Evolutionary conservation across 2,329 filamentous ascomycete species (phyloP).

Genomic region (Arachnopeziza araneosa): DNA sequence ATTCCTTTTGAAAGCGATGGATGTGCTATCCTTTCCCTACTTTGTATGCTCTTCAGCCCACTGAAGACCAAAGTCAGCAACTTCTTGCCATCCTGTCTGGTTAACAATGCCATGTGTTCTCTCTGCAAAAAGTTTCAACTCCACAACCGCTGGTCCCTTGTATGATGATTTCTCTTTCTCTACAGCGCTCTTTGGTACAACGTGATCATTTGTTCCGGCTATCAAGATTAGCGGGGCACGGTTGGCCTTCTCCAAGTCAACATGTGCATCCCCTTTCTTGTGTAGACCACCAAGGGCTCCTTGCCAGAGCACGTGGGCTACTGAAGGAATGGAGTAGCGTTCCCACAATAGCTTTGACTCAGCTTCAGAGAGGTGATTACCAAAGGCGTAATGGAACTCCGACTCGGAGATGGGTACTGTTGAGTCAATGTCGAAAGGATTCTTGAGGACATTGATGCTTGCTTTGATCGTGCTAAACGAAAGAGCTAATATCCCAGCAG

Average conservation of each 20-base stretch:
- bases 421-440: slow-evolving; percentile 15
- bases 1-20: too few relatives aligned
- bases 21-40: not conserved
- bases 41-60: not conserved
- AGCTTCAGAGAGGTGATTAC: slow-evolving; percentile 13
- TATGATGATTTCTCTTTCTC: too few relatives aligned
- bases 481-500: slow-evolving; percentile 18
- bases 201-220: too few relatives aligned
- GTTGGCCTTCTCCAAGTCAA: too few relatives aligned
- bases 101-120: too few relatives aligned
- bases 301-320: slow-evolving; percentile 11
- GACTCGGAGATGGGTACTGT: slow-evolving; percentile 15
- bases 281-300: too few relatives aligned
- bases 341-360: slow-evolving; percentile 17
- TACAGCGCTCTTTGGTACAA: too few relatives aligned
- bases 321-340: slow-evolving; percentile 18
- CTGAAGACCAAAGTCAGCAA: not conserved
- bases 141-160: too few relatives aligned
- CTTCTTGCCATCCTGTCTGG: too few relatives aligned
- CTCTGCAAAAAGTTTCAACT: too few relatives aligned
- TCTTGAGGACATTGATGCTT: slow-evolving; percentile 12
- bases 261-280: too few relatives aligned
- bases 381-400: slow-evolving; percentile 23
- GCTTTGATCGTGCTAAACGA: slow-evolving; percentile 17
- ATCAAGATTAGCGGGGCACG: too few relatives aligned